phyloP scores from a whole-genome alignment of 2,329 filamentous ascomycete species.

The Aspergillus costaricaensis region DNA sequence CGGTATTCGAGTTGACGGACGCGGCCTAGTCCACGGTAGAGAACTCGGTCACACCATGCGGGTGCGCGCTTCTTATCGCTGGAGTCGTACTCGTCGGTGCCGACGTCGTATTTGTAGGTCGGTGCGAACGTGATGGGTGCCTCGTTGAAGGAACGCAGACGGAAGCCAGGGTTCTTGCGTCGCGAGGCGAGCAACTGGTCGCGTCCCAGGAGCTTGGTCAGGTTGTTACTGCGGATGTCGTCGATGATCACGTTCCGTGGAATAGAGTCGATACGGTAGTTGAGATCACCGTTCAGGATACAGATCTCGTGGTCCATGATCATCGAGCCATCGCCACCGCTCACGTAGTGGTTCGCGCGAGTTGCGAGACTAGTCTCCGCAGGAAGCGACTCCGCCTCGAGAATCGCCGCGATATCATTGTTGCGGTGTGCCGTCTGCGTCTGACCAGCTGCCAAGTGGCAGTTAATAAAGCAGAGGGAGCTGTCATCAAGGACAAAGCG shows the following conservation, averaged over 20 bases:
- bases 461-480: constrained; percentile 95
- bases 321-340: constrained; percentile 93
- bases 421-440: constrained; percentile 87
- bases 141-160: constrained; percentile 87
- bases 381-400: constrained; percentile 77
- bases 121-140: constrained; percentile 87
- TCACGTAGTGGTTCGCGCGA: constrained; percentile 76
- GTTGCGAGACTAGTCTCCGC: constrained; percentile 66
- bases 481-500: constrained; percentile 94
- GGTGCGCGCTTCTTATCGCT: constrained; percentile 93
- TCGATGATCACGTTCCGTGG: constrained; percentile 88
- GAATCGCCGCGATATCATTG: constrained; percentile 85
- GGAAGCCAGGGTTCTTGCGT: constrained; percentile 85
- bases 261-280: constrained; percentile 98
- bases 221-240: constrained; percentile 77
- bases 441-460: constrained; percentile 93
- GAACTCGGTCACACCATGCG: constrained; percentile 91
- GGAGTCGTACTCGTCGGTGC: constrained; percentile 89
- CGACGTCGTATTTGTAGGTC: constrained; percentile 98
- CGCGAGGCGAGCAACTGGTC: constrained; percentile 90
- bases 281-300: constrained; percentile 91
- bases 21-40: constrained; percentile 80
- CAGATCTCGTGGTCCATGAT: constrained; percentile 98
- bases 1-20: constrained; percentile 87
- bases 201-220: constrained; percentile 82